Evolutionary conservation across 345 rosid species (phyloP), one percentile per base, ranked within the genome.

Genomic region (Eucalyptus melliodora): DNA sequence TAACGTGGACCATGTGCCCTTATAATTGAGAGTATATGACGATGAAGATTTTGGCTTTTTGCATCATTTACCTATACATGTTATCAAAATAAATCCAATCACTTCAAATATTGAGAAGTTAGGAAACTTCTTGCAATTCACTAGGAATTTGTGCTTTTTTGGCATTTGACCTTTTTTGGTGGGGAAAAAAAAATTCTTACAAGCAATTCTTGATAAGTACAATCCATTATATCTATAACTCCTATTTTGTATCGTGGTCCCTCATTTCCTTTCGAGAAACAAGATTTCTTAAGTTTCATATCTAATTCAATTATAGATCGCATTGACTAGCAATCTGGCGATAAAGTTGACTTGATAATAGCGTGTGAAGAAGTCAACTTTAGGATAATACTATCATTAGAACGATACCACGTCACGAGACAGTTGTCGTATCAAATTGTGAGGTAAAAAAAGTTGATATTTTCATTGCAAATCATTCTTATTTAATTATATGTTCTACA

Each of bases 301-400:
- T 3, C 16, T 62, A 2, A 13, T 62, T 6, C 9, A 26, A 27
- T 62, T 30, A 53, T 30, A 27, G 15, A 14, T 62, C 1, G 2
- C 4, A 27, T 60, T 13, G 34, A 27, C 8, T 3, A 13, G 1
- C n/a, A n/a, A 27, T 13, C 2, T 3, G 2, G 1, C 8, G 2
- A 60, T 1, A 60, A 60, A 27, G 8, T 13, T 27, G 31, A 27
- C 8, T 3, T 60, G 8, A 62, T 30, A 62, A 6, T 27, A 60
- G 16, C 4, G 3, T 9, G 31, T 12, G 15, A 13, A 60, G 4
- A 12, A 30, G 31, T 27, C 31, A 27, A 60, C 31, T 27, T 60
- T 13, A 30, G 31, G 31, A 30, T 13, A 12, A 60, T 60, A 60
- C 4, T 14, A 60, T 60, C 69, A 1, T 60, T 60, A 27, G 16